Percentiles rank a stretch among this genome's conserved stretches.
phyloP scores from a whole-genome alignment of 2,329 filamentous ascomycete genomes.

The Arthrobotrys megalospora region DNA sequence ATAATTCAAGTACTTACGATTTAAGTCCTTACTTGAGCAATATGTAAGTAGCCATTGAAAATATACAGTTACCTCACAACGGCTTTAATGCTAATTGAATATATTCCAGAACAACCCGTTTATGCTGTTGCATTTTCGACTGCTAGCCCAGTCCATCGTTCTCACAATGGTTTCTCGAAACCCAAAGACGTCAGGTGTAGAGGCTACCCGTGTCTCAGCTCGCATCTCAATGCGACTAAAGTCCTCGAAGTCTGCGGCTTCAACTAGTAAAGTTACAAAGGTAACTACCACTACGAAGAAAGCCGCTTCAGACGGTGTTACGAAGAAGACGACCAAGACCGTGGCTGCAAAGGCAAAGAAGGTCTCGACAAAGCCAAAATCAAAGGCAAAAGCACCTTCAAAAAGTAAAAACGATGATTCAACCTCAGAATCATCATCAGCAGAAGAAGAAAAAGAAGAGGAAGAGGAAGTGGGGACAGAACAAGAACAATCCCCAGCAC shows the following conservation, averaged over 20 bases:
- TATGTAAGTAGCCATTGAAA: too few species aligned
- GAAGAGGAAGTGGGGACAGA: background rate
- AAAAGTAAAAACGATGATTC: slow-evolving; percentile 3
- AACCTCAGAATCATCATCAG: background rate
- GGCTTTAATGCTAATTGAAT: too few species aligned
- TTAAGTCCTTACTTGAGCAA: too few species aligned
- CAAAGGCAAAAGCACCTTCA: slow-evolving; percentile 25
- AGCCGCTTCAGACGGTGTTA: slow-evolving; percentile 5
- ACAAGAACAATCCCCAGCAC: slow-evolving; percentile 3
- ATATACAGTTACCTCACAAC: too few species aligned
- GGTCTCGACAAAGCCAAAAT: background rate
- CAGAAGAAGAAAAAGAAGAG: slow-evolving; percentile 13
- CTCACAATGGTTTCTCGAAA: slow-evolving; percentile 48
- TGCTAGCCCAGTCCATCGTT: background rate
- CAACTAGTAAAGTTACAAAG: slow-evolving; percentile 12
- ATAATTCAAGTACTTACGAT: too few species aligned
- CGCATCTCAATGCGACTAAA: slow-evolving; percentile 37
- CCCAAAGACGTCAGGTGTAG: slow-evolving; percentile 9
- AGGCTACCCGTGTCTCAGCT: slow-evolving; percentile 21
- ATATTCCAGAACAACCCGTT: background rate
- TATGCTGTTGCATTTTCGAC: slow-evolving; percentile 19
- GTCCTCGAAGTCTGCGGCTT: slow-evolving; percentile 27
- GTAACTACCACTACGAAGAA: slow-evolving; percentile 6
- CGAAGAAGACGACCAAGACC: slow-evolving; percentile 13
- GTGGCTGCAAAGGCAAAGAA: slow-evolving; percentile 8